Base-by-base conservation (phyloP, 192 early-diverging fungal genomes). In the Pilobolus umbonatus region DNA sequence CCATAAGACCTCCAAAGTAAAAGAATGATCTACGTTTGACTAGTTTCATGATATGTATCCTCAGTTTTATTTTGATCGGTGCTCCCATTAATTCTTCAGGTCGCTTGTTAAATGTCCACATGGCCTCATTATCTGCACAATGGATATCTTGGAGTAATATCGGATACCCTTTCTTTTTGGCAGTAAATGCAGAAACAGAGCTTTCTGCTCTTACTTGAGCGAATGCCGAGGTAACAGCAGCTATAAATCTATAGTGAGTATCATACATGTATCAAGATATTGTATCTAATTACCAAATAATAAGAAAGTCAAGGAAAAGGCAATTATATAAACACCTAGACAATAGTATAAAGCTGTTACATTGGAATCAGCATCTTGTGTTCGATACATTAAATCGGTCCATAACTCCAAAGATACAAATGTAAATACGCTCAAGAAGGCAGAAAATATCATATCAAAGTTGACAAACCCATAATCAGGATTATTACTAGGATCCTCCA, bases 151-250 rank as follows among this genome's bases (percentile, higher is more conserved):
- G 17, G 36, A 49, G 32, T 17, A 66, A 25, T 12, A 66, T 24
- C 1, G 64, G 43, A 12, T 60, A 39, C 24, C 31, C 10, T 35
- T 54, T 70, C 12, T 66, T 63, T 55, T 62, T 73, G 1, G 71
- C 75, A 17, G 65, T 77, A 55, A 81, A 81, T 2, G 76, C 80
- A 5, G 72, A 76, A 26, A 67, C 66, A 21, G 66, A 53, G 31
- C 46, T 59, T 21, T 72, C 73, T 35, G 73, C 79, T 46, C 81
- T 52, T 22, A 79, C 74, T 57, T 74, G 65, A 19, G 75, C 77
- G 68, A 83, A 83, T 44, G 76, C 68, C 46, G 70, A 71, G 11
- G 75, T 77, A 46, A 81, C 77, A 42, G 81, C 81, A n/a, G 81
- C 81, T 15, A 74, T 38, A 43, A 26, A 48, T 22, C 6, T n/a